Conservation (phyloP, 495 filamentous ascomycete genomes). For the Parathielavia hyrcaniae region DNA sequence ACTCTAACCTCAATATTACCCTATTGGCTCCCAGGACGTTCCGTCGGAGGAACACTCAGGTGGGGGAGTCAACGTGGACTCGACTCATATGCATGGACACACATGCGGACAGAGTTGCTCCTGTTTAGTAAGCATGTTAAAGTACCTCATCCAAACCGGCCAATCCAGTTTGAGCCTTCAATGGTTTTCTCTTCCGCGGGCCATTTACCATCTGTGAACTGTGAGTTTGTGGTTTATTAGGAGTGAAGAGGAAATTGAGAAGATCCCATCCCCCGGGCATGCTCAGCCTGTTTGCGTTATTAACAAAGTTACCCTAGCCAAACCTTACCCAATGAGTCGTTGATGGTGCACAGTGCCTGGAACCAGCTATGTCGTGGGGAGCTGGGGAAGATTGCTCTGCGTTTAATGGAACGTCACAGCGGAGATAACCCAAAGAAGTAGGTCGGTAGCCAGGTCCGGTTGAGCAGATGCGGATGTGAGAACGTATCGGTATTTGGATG, state of each 20-base stretch:
- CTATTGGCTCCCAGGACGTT: conserved; percentile 5
- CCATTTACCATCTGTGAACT: too few species aligned
- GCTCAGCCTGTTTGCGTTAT: too few species aligned
- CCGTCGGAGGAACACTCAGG: background rate
- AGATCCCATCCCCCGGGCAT: background rate
- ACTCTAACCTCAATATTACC: conserved; percentile 3
- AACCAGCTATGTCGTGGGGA: background rate
- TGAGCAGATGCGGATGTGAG: background rate
- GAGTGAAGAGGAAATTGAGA: too few species aligned
- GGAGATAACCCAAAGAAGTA: conserved; percentile 11
- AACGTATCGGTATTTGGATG: background rate
- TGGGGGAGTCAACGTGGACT: too few species aligned
- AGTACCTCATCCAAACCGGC: too few species aligned
- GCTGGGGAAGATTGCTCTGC: background rate
- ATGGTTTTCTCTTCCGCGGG: too few species aligned
- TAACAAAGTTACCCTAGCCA: conserved; percentile 22
- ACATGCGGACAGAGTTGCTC: background rate
- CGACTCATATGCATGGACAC: too few species aligned
- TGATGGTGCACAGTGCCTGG: background rate
- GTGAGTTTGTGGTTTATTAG: too few species aligned
- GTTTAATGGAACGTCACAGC: conserved; percentile 5
- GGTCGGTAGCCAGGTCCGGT: background rate
- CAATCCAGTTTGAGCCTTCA: too few species aligned
- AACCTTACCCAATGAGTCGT: conserved; percentile 9
- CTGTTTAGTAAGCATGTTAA: too few species aligned